Conservation (phyloP, 1,284 basidiomycete species). For the Sanghuangporus baumii region DNA sequence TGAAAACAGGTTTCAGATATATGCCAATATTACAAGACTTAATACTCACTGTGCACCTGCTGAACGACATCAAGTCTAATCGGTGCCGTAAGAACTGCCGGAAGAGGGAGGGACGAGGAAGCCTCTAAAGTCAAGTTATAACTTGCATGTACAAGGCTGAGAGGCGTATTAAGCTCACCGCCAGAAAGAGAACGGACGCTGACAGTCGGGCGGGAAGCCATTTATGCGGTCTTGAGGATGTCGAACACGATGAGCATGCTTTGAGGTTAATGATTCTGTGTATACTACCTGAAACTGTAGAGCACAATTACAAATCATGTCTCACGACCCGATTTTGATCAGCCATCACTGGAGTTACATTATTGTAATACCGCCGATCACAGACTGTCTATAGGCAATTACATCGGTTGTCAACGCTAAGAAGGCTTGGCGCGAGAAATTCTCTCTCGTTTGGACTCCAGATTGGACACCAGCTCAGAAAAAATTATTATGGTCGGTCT, state of each 20-base stretch:
- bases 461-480: too few species aligned
- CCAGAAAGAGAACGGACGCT: slow-evolving; percentile 73
- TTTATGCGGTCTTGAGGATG: slow-evolving; percentile 35
- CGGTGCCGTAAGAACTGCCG: slow-evolving; percentile 96
- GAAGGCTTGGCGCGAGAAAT: too few species aligned
- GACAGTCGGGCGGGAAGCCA: slow-evolving; percentile 90
- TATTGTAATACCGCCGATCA: too few species aligned
- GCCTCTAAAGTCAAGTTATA: slow-evolving; percentile 49
- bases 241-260: slow-evolving; percentile 9
- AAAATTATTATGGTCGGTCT: too few species aligned
- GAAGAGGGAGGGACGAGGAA: slow-evolving; percentile 87
- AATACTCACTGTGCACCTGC: slow-evolving; percentile 91
- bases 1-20: slow-evolving; percentile 28
- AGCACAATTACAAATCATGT: background rate
- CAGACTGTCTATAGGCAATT: too few species aligned
- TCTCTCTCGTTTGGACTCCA: too few species aligned
- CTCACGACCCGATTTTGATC: background rate
- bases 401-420: too few species aligned
- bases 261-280: background rate
- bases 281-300: slow-evolving; percentile 4
- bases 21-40: background rate
- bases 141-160: background rate
- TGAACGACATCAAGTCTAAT: slow-evolving; percentile 98
- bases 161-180: slow-evolving; percentile 38
- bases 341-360: background rate